A percentile compares a stretch with the other conserved stretches of the same genome.
Evolutionary conservation across 176 grass and related monocot genomes (phyloP).

Genomic region (Canna indica): DNA sequence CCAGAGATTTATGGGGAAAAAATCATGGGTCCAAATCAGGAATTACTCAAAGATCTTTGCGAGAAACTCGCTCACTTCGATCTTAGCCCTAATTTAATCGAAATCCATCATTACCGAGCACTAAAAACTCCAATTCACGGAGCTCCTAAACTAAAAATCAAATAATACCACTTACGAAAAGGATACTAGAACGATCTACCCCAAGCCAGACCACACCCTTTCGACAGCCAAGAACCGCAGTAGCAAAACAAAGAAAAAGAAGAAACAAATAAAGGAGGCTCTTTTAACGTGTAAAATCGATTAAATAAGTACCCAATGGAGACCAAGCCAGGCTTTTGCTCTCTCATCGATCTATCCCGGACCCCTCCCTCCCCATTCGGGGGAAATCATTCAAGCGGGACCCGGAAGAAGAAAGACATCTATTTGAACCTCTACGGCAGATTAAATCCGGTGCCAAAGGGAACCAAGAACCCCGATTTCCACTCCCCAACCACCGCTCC

Average conservation of each 20-base stretch:
- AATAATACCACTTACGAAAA: no score
- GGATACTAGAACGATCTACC: no score
- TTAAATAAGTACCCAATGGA: not conserved
- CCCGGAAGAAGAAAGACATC: not conserved
- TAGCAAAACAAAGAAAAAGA: not conserved
- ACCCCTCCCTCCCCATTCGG: not conserved
- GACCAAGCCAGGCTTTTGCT: not conserved
- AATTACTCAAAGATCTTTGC: not conserved
- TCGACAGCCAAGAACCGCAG: not conserved
- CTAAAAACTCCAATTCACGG: not conserved
- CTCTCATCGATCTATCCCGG: not conserved
- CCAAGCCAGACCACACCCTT: no score
- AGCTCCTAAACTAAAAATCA: not conserved
- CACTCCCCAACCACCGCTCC: no score
- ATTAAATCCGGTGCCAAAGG: no score
- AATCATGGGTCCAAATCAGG: not conserved
- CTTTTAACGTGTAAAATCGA: not conserved
- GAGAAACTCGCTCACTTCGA: not conserved
- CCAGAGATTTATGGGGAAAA: not conserved
- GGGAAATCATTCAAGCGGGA: not conserved
- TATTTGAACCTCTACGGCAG: not conserved
- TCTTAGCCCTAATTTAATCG: not conserved
- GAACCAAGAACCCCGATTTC: no score
- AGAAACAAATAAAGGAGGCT: not conserved
- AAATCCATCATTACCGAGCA: not conserved